phyloP scores from a whole-genome alignment of 257 asterid genomes.

The Scutellaria galericulata region DNA sequence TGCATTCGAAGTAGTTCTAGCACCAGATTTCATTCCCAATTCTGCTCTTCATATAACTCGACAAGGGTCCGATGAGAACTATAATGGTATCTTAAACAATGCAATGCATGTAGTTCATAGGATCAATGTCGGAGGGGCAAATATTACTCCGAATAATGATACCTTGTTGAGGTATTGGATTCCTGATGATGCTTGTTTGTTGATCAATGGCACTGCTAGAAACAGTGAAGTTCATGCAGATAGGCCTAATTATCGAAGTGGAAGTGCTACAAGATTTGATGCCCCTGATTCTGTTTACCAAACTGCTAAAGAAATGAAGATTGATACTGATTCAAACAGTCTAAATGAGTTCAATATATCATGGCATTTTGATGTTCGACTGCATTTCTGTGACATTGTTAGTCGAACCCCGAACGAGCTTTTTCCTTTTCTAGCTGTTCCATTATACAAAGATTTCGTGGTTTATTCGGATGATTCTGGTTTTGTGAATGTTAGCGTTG shows the following conservation, averaged over 20 bases:
- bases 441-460: conserved; percentile 47
- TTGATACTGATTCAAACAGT: not conserved
- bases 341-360: conserved; percentile 33
- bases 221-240: rapidly evolving
- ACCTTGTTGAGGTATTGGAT: conserved; percentile 56
- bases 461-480: conserved; percentile 59
- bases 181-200: conserved; percentile 51
- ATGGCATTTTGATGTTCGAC: conserved; percentile 59
- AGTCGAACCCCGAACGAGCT: not conserved
- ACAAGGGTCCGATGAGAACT: not conserved
- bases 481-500: conserved; percentile 49
- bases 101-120: conserved; percentile 48
- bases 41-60: conserved; percentile 18
- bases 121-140: conserved; percentile 62
- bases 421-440: not conserved
- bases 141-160: conserved; percentile 40
- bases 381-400: conserved; percentile 67
- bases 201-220: not conserved
- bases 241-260: not conserved
- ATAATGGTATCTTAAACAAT: not conserved
- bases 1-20: conserved; percentile 59
- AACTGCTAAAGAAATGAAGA: conserved; percentile 51
- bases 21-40: conserved; percentile 43
- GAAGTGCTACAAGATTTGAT: conserved; percentile 30
- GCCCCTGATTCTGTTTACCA: conserved; percentile 61